A percentile compares a stretch with the other conserved stretches of the same genome.
phyloP scores from a whole-genome alignment of 129 eudicot genomes.

The Helichrysum umbraculigerum region DNA sequence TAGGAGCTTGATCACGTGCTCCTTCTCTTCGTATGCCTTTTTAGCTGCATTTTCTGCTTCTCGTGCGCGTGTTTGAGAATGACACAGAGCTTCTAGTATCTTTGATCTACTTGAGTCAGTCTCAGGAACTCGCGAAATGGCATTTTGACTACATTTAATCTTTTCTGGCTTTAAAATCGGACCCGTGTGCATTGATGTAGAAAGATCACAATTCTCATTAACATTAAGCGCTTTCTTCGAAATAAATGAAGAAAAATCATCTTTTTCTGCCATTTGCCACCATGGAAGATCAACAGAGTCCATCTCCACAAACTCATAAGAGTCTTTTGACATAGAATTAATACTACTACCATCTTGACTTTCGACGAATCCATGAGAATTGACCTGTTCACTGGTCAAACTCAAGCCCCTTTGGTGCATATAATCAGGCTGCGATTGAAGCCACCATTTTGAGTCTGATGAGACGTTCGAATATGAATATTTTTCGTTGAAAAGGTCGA shows the following conservation, averaged over 20 bases:
- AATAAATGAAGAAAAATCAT: slow-evolving; percentile 50
- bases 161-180: slow-evolving; percentile 17
- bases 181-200: slow-evolving; percentile 41
- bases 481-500: slow-evolving; percentile 20
- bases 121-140: slow-evolving; percentile 22
- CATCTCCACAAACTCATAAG: slow-evolving; percentile 49
- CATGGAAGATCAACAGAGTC: slow-evolving; percentile 47
- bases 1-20: slow-evolving; percentile 59
- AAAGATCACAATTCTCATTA: slow-evolving; percentile 60
- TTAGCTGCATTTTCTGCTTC: slow-evolving; percentile 82
- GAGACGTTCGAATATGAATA: slow-evolving; percentile 46
- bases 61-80: slow-evolving; percentile 94
- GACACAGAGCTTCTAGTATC: slow-evolving; percentile 78
- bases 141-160: slow-evolving; percentile 13
- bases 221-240: slow-evolving; percentile 45
- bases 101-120: slow-evolving; percentile 47
- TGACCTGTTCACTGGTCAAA: slow-evolving; percentile 40
- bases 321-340: slow-evolving; percentile 30
- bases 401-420: slow-evolving; percentile 46
- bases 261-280: slow-evolving; percentile 64
- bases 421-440: slow-evolving; percentile 61
- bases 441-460: slow-evolving; percentile 72
- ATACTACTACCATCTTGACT: slow-evolving; percentile 24
- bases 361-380: slow-evolving; percentile 36
- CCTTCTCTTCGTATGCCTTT: slow-evolving; percentile 71